These are phyloP conservation scores for Fraxinus latifolia DNA, from an alignment of 305 asterid genomes.

Conservation along the genomic window DNA sequence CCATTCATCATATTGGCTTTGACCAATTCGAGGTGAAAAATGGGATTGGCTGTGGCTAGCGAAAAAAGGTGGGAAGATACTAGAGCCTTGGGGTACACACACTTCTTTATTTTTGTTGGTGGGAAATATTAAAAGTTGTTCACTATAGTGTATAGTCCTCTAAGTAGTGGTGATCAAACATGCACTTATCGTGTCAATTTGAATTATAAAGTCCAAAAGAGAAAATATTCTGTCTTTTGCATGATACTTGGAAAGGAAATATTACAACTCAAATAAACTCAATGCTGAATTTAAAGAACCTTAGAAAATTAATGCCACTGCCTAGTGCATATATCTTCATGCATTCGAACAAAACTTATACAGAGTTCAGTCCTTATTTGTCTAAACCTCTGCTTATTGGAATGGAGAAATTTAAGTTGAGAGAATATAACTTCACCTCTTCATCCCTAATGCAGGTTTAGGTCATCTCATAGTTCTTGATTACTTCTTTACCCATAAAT, in stretches of 20 bases:
- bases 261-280: background rate
- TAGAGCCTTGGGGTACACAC: background rate
- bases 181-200: background rate
- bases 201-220: background rate
- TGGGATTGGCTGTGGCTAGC: background rate
- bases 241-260: background rate
- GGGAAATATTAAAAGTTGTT: background rate
- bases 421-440: background rate
- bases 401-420: background rate
- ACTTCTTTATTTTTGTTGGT: background rate
- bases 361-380: background rate
- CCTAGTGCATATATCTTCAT: background rate
- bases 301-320: background rate
- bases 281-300: background rate
- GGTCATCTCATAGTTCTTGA: background rate
- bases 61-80: background rate
- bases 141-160: background rate
- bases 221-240: background rate
- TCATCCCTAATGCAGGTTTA: background rate
- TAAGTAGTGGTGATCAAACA: background rate
- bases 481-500: background rate
- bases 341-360: background rate
- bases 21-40: background rate
- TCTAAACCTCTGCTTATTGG: background rate
- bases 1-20: background rate